A percentile compares a stretch with the other conserved stretches of the same genome.
phyloP scores from a whole-genome alignment of 192 early-diverging fungal species.

The Backusella parvicylindrica region DNA sequence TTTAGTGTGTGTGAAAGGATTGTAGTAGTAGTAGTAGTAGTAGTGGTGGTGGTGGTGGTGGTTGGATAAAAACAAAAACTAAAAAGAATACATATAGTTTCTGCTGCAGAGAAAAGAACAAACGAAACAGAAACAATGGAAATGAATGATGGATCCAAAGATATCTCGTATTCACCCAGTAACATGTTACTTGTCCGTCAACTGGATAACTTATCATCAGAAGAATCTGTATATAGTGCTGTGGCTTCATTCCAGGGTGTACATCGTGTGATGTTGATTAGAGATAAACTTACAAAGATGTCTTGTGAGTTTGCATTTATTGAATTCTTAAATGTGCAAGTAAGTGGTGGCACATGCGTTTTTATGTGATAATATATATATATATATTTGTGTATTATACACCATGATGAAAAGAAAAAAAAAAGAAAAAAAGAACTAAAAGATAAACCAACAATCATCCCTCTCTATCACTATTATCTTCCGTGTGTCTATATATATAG shows the following conservation, averaged over 20 bases:
- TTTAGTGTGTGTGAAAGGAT: not conserved
- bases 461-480: not conserved
- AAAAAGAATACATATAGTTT: constrained; percentile 8
- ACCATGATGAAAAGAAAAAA: not conserved
- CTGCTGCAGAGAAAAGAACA: constrained; percentile 12
- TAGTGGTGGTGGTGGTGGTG: no score
- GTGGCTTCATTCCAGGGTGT: constrained; percentile 21
- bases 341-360: constrained; percentile 18
- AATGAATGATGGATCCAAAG: constrained; percentile 58
- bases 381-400: no score
- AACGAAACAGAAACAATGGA: constrained; percentile 22
- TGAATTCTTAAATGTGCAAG: constrained; percentile 49
- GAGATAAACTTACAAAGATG: constrained; percentile 54
- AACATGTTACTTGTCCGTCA: constrained; percentile 54
- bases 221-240: constrained; percentile 45
- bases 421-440: not conserved
- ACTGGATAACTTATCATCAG: constrained; percentile 57
- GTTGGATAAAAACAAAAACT: no score
- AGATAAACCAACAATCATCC: not conserved
- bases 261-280: constrained; percentile 46
- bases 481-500: constrained; percentile 6
- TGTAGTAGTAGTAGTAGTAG: no score
- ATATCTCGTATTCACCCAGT: constrained; percentile 50
- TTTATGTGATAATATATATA: not conserved
- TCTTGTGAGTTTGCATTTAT: constrained; percentile 64